These are phyloP conservation scores for Colletotrichum sansevieriae DNA, from an alignment of 2,329 filamentous ascomycete genomes.

Conservation along the genomic window DNA sequence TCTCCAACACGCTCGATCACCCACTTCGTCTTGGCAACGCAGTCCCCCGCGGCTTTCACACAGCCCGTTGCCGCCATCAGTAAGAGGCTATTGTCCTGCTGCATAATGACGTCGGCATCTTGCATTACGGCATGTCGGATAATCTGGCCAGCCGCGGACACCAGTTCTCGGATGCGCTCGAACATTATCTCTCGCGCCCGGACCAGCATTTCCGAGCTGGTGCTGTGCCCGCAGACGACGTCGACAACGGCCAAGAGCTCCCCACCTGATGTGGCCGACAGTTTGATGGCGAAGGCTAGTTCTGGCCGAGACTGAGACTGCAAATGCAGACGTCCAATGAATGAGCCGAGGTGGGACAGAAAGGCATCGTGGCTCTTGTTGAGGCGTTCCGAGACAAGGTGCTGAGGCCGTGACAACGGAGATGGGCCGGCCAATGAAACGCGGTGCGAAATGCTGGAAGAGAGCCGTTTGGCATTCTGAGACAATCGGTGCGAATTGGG, in stretches of 20 bases:
- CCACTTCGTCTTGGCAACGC: conserved; percentile 86
- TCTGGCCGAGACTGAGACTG: conserved; percentile 93
- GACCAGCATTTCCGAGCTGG: conserved; percentile 74
- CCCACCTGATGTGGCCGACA: conserved; percentile 85
- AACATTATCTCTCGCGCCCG: conserved; percentile 82
- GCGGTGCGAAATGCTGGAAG: conserved; percentile 75
- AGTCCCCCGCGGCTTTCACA: conserved; percentile 91
- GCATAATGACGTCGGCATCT: conserved; percentile 83
- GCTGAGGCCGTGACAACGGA: conserved; percentile 72
- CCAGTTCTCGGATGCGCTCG: conserved; percentile 82
- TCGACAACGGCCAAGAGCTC: conserved; percentile 85
- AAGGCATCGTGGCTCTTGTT: conserved; percentile 87
- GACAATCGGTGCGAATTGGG: conserved; percentile 52
- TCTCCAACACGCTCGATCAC: conserved; percentile 91
- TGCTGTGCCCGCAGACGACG: conserved; percentile 83
- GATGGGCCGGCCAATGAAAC: conserved; percentile 81
- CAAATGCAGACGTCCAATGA: conserved; percentile 89
- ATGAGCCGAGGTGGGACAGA: conserved; percentile 89
- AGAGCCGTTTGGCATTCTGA: conserved; percentile 61
- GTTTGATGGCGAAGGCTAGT: conserved; percentile 83
- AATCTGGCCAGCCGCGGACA: conserved; percentile 84
- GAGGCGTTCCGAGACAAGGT: conserved; percentile 86
- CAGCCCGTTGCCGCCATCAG: conserved; percentile 86
- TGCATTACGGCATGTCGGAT: conserved; percentile 77
- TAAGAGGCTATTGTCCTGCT: conserved; percentile 81